Evolutionary conservation across 164 flowering plant species (phyloP), one percentile per base, ranked within the genome.

Genomic region (Vitis rotundifolia): DNA sequence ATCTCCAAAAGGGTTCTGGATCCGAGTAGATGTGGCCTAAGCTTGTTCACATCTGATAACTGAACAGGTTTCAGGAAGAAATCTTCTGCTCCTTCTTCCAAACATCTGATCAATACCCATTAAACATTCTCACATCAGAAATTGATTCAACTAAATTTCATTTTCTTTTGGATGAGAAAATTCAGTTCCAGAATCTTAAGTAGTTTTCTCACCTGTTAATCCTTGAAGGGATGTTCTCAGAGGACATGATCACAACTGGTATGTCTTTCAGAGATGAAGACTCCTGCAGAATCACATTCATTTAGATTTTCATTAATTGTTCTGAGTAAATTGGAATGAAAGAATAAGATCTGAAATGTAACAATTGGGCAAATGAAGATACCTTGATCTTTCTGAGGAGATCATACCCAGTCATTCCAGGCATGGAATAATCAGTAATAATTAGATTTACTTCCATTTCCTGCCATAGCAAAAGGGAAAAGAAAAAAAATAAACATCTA

Each of bases 41-140:
- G 84, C 75, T 77, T 89, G 60, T 66, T 79, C 50, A 89, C 86
- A 78, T 89, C 93, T 26, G 89, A 75, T 44, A 80, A 59, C 44
- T 77, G 79, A 3, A 89, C 91, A 55, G 93, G 93, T 69, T 89
- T 89, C 71, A 87, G 56, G 12, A 89, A 76, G 69, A 87, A 87
- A 54, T 87, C 93, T 51, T 89, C 89, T 49, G 93, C 93, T 69
- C 93, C 93, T 76, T 87, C 86, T 70, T 85, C 88, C 68, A 89
- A 81, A 69, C 90, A 88, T 76, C 85, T 85, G 84, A 53, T 55
- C 63, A 72, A 26, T 11, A 61, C 70, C 49, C 67, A 62, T 44
- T 11, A 60, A 64, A 4, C 22, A 44, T 22, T 22, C 26, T 22
- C 68, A 61, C 2, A 5, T 63, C 31, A 64, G 22, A 58, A 49